These are phyloP conservation scores for Cryptosporidium ryanae DNA, from an alignment of 169 alveolate genomes.

Conservation along the genomic window DNA sequence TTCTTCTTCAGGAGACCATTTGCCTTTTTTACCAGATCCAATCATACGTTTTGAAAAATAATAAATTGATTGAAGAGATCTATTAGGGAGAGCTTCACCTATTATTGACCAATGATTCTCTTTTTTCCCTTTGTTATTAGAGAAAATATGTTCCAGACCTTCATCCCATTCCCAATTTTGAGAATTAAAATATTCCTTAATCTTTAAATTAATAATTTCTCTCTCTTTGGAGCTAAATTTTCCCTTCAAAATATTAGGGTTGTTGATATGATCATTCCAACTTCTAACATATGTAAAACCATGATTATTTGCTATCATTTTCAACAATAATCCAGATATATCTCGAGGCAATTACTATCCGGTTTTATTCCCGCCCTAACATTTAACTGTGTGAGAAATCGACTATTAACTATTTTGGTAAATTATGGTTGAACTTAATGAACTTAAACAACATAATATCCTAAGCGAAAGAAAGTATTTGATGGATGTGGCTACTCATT, in stretches of 20 bases:
- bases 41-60: conserved; percentile 70
- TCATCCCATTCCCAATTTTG: conserved; percentile 66
- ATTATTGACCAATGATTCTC: conserved; percentile 71
- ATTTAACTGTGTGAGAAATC: too few species aligned
- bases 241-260: conserved; percentile 41
- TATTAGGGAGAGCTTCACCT: conserved; percentile 58
- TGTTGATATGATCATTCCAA: conserved; percentile 71
- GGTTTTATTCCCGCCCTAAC: too few species aligned
- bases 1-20: conserved; percentile 72
- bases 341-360: too few species aligned
- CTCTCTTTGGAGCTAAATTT: conserved; percentile 62
- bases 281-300: conserved; percentile 5
- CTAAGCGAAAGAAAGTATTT: too few species aligned
- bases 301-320: conserved; percentile 1
- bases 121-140: conserved; percentile 30
- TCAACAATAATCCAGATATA: neutral
- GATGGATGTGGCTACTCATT: neutral
- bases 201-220: conserved; percentile 21
- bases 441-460: too few species aligned
- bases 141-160: conserved; percentile 53
- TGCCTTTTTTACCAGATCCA: conserved; percentile 50
- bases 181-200: conserved; percentile 31
- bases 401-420: conserved; percentile 5
- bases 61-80: conserved; percentile 67
- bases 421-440: neutral